Evolutionary conservation across 805 yeast species (phyloP).

Genomic region (Saccharomyces paradoxus): DNA sequence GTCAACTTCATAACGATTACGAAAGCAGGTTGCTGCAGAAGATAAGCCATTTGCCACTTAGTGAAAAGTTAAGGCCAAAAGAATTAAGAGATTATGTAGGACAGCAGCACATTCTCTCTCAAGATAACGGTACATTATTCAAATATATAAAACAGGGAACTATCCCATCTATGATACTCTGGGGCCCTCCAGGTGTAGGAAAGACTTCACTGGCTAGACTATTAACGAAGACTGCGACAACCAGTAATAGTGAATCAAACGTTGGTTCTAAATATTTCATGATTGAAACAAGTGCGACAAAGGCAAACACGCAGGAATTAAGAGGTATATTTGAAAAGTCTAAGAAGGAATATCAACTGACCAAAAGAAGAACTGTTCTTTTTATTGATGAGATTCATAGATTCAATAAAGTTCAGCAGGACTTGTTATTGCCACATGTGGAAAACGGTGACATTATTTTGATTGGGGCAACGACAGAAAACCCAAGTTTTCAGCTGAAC

Average conservation of each 20-base stretch:
- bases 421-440: slow-evolving; percentile 70
- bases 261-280: slow-evolving; percentile 35
- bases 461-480: slow-evolving; percentile 97
- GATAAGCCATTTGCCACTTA: slow-evolving; percentile 41
- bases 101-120: slow-evolving; percentile 67
- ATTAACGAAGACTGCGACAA: slow-evolving; percentile 25
- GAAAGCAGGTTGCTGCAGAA: slow-evolving; percentile 23
- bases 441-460: slow-evolving; percentile 76
- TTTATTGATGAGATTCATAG: slow-evolving; percentile 93
- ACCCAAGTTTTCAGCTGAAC: slow-evolving; percentile 75
- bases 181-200: slow-evolving; percentile 95
- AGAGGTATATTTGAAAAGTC: slow-evolving; percentile 46
- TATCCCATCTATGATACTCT: slow-evolving; percentile 77
- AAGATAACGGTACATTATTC: slow-evolving; percentile 49
- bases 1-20: slow-evolving; percentile 4
- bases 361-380: slow-evolving; percentile 53
- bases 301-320: slow-evolving; percentile 48
- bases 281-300: slow-evolving; percentile 80
- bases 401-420: slow-evolving; percentile 81
- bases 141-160: slow-evolving; percentile 54
- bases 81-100: slow-evolving; percentile 69
- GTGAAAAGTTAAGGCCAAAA: slow-evolving; percentile 78
- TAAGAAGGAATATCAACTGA: slow-evolving; percentile 30
- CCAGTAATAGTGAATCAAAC: slow-evolving; percentile 1
- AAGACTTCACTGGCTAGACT: slow-evolving; percentile 80